Conservation (phyloP, 2,329 filamentous ascomycete species). For the Penicillium sp. region DNA sequence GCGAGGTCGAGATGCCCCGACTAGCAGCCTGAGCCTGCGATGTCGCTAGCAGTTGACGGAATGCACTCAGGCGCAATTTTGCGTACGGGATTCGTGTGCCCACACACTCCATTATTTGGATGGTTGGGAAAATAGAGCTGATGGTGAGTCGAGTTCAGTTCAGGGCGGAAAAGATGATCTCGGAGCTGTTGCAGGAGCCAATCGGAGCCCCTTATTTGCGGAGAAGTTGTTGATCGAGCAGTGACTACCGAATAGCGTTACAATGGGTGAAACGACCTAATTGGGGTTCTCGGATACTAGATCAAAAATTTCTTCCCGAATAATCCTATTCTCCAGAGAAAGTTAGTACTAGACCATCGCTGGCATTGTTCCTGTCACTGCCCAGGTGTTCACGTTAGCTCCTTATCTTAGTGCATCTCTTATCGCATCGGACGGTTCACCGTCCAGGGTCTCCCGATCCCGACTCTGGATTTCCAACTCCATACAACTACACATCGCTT, state of each 20-base stretch:
- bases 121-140: not conserved
- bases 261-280: not conserved
- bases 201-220: constrained; percentile 22
- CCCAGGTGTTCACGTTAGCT: not conserved
- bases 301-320: not conserved
- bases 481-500: not conserved
- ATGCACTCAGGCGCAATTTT: constrained; percentile 34
- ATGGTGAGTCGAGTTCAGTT: not conserved
- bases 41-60: constrained; percentile 22
- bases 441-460: constrained; percentile 4
- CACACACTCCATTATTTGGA: constrained; percentile 29
- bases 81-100: constrained; percentile 30
- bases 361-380: not conserved
- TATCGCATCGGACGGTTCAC: constrained; percentile 15
- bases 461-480: constrained; percentile 6
- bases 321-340: not conserved
- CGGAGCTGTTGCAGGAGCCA: constrained; percentile 10
- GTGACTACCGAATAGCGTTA: not conserved
- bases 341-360: not conserved
- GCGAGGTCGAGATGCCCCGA: constrained; percentile 19
- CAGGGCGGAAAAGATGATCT: constrained; percentile 11
- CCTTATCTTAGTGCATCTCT: constrained; percentile 21
- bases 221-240: constrained; percentile 1
- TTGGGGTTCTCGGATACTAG: not conserved
- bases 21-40: not conserved